Evolutionary conservation across 768 basidiomycete species (phyloP).

Genomic region (Suillus variegatus): DNA sequence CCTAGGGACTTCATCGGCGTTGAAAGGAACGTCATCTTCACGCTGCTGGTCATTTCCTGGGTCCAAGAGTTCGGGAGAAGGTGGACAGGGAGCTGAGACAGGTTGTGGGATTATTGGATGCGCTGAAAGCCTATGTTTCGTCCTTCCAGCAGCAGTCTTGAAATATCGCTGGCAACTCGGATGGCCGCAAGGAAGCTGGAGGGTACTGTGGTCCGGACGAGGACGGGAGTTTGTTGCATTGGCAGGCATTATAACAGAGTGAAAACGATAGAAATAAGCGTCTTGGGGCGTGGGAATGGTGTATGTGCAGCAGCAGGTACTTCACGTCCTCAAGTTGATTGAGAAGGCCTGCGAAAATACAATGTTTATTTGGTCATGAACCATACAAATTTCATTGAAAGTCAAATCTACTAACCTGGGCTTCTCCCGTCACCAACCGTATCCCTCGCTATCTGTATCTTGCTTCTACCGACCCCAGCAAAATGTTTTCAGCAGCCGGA

Average conservation of each 20-base stretch:
- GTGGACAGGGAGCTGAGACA: too few species aligned
- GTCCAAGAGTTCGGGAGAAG: too few species aligned
- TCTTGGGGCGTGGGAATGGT: background rate
- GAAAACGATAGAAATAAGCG: background rate
- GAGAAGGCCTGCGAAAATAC: background rate
- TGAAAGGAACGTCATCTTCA: too few species aligned
- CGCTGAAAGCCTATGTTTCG: background rate
- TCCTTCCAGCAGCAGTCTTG: too few species aligned
- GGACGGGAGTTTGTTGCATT: too few species aligned
- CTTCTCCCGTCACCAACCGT: background rate
- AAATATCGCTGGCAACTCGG: too few species aligned
- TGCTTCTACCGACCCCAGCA: background rate
- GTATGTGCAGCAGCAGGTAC: background rate
- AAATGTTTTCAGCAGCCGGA: background rate
- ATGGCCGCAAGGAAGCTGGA: background rate
- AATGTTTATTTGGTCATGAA: background rate
- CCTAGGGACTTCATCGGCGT: too few species aligned
- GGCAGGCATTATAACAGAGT: background rate
- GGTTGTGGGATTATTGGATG: background rate
- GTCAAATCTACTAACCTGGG: background rate
- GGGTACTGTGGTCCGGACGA: background rate
- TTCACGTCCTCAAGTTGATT: too few species aligned
- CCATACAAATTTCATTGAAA: background rate
- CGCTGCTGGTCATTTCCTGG: too few species aligned
- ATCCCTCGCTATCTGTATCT: too few species aligned